Evolutionary conservation across 2,329 filamentous ascomycete species (phyloP).

Genomic region (Beauveria rudraprayagi): DNA sequence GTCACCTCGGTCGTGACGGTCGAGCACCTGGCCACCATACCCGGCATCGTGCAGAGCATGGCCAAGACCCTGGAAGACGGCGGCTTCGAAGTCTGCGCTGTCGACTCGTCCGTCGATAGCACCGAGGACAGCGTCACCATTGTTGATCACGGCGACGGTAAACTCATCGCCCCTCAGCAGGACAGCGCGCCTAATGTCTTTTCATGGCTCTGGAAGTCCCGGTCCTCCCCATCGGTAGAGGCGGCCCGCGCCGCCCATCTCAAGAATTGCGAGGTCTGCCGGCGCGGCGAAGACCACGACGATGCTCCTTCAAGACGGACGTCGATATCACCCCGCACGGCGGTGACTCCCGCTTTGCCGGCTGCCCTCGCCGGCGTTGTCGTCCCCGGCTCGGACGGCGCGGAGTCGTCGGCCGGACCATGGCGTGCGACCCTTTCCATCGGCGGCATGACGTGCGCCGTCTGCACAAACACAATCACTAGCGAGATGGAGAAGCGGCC

Average conservation of each 20-base stretch:
- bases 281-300: conserved; percentile 12
- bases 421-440: conserved; percentile 52
- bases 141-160: conserved; percentile 18
- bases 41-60: conserved; percentile 36
- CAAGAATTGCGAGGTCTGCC: conserved; percentile 31
- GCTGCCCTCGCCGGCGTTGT: background rate
- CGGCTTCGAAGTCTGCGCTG: conserved; percentile 51
- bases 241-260: conserved; percentile 25
- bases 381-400: background rate
- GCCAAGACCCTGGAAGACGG: conserved; percentile 42
- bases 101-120: conserved; percentile 30
- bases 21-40: conserved; percentile 38
- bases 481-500: conserved; percentile 46
- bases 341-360: background rate
- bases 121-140: conserved; percentile 19
- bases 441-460: conserved; percentile 66
- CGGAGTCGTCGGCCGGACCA: background rate
- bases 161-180: conserved; percentile 15
- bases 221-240: conserved; percentile 18
- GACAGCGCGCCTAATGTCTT: conserved; percentile 22
- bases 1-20: conserved; percentile 62
- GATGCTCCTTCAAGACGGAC: background rate
- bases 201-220: conserved; percentile 24
- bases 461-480: conserved; percentile 58
- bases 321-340: background rate